These are phyloP conservation scores for Hygrophorus russula DNA, from an alignment of 768 basidiomycete species.

Conservation along the genomic window DNA sequence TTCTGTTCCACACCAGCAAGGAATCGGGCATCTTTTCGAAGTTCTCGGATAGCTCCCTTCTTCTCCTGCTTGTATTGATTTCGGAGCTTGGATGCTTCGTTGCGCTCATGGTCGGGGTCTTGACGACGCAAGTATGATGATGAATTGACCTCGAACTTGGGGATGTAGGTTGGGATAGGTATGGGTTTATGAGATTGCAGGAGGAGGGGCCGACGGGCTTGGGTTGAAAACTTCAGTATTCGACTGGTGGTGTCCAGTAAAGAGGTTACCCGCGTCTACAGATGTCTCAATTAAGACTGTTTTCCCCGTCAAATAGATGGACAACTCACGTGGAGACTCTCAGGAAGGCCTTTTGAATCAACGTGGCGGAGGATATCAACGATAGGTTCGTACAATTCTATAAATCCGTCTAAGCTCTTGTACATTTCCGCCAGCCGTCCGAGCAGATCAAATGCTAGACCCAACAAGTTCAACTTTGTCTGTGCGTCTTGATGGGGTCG, in stretches of 20 bases:
- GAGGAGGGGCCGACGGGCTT: slow-evolving; percentile 65
- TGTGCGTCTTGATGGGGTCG: slow-evolving; percentile 33
- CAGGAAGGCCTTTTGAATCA: slow-evolving; percentile 32
- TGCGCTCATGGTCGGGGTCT: slow-evolving; percentile 89
- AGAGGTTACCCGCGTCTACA: slow-evolving; percentile 35
- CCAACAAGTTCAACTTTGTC: slow-evolving; percentile 62
- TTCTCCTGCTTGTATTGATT: slow-evolving; percentile 88
- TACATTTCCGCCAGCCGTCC: slow-evolving; percentile 64
- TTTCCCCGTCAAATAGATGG: slow-evolving; percentile 1
- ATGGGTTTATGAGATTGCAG: slow-evolving; percentile 95
- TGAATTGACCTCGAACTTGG: slow-evolving; percentile 76
- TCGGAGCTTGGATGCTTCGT: slow-evolving; percentile 76
- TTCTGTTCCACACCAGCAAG: slow-evolving; percentile 80
- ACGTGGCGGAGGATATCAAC: slow-evolving; percentile 44
- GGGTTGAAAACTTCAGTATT: slow-evolving; percentile 60
- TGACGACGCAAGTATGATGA: slow-evolving; percentile 69
- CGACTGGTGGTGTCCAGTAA: slow-evolving; percentile 41
- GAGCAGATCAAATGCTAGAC: slow-evolving; percentile 50
- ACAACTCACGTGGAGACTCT: slow-evolving; percentile 42
- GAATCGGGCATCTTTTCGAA: slow-evolving; percentile 93
- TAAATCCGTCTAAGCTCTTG: slow-evolving; percentile 69
- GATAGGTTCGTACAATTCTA: slow-evolving; percentile 75
- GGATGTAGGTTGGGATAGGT: slow-evolving; percentile 86
- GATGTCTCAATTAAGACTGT: slow-evolving; percentile 3
- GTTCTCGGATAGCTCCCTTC: slow-evolving; percentile 93